These are phyloP conservation scores for Aspergillus sp. DNA, from an alignment of 2,329 filamentous ascomycete genomes.

Conservation along the genomic window DNA sequence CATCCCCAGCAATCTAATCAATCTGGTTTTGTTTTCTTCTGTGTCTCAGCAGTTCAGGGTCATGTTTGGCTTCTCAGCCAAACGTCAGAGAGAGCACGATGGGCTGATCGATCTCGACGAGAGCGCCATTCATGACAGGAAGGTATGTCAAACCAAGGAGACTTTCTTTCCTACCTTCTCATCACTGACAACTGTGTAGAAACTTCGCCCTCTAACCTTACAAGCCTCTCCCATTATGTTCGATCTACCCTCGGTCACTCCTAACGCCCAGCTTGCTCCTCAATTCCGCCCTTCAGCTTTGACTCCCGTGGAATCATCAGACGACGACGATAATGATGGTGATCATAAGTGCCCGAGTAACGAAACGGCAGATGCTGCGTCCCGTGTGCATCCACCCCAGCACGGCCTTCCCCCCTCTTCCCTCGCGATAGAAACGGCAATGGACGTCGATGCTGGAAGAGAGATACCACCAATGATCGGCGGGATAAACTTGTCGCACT, in stretches of 20 bases:
- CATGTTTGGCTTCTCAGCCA: constrained; percentile 20
- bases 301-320: constrained; percentile 34
- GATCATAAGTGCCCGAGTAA: constrained; percentile 1
- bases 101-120: constrained; percentile 61
- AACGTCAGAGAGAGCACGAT: constrained; percentile 39
- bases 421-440: constrained; percentile 8
- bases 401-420: constrained; percentile 1
- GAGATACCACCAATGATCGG: constrained; percentile 12
- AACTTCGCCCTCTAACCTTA: constrained; percentile 25
- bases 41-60: background rate
- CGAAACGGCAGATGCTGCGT: constrained; percentile 1
- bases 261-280: constrained; percentile 7
- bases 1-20: too few species aligned
- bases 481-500: constrained; percentile 15
- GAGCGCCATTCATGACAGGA: constrained; percentile 14
- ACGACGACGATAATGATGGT: constrained; percentile 25
- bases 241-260: too few species aligned
- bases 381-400: constrained; percentile 2
- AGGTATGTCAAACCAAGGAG: constrained; percentile 15
- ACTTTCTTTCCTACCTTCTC: background rate
- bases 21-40: background rate
- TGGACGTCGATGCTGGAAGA: constrained; percentile 26
- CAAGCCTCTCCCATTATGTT: background rate
- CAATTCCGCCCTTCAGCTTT: constrained; percentile 19
- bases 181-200: constrained; percentile 19